Evolutionary conservation across 1,139 yeast species (phyloP).

Genomic region (Yueomyces sp.): DNA sequence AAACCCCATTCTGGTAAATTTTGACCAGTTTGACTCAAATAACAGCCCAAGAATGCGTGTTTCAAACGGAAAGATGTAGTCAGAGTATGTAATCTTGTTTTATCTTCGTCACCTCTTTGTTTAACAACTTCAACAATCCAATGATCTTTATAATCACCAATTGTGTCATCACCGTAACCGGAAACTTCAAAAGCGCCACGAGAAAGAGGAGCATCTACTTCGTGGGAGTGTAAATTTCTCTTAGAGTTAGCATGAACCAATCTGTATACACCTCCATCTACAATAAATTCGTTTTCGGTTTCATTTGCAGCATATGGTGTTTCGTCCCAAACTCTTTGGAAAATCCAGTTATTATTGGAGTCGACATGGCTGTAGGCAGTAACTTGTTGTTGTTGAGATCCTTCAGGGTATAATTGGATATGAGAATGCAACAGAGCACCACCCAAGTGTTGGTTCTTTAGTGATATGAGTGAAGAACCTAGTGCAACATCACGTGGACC

Average conservation of each 20-base stretch:
- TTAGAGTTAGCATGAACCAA: conserved; percentile 71
- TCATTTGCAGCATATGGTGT: conserved; percentile 37
- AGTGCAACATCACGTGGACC: conserved; percentile 85
- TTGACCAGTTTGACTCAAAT: conserved; percentile 72
- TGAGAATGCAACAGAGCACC: conserved; percentile 94
- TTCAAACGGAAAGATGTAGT: conserved; percentile 75
- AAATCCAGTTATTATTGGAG: conserved; percentile 77
- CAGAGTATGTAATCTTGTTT: conserved; percentile 63
- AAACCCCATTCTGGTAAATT: conserved; percentile 95
- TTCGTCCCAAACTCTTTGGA: conserved; percentile 59
- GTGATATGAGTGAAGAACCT: conserved; percentile 63
- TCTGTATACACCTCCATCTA: conserved; percentile 69
- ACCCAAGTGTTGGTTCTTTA: conserved; percentile 83
- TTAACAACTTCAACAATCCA: conserved; percentile 87
- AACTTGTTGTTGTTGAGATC: conserved; percentile 92
- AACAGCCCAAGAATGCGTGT: conserved; percentile 61
- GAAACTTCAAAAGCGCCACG: conserved; percentile 73
- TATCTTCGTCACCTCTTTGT: conserved; percentile 61
- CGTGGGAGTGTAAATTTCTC: conserved; percentile 84
- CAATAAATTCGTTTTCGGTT: conserved; percentile 36
- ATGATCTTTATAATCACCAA: conserved; percentile 87
- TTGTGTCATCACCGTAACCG: conserved; percentile 74
- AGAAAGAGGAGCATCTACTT: conserved; percentile 68
- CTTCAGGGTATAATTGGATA: conserved; percentile 85
- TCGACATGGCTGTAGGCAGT: conserved; percentile 93